These are phyloP conservation scores for Ophiostoma ulmi DNA, from an alignment of 2,329 filamentous ascomycete genomes.

Conservation along the genomic window DNA sequence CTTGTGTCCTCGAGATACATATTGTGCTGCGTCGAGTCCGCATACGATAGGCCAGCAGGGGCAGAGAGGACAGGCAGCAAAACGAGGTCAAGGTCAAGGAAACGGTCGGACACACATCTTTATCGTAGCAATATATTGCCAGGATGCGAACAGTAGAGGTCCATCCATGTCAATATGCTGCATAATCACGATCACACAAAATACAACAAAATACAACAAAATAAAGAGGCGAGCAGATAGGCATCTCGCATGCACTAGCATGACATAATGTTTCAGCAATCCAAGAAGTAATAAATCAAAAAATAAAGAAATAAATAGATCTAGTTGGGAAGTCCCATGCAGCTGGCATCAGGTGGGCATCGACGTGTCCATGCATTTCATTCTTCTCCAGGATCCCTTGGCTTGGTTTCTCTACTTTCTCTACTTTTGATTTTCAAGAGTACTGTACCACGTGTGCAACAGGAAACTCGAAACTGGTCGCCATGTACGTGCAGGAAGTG, in stretches of 20 bases:
- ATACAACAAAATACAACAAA: background rate
- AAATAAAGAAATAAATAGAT: background rate
- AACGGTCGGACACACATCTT: background rate
- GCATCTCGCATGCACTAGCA: background rate
- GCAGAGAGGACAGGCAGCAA: background rate
- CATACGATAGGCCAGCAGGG: background rate
- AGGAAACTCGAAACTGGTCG: constrained; percentile 11
- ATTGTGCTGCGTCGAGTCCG: background rate
- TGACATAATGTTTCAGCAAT: no score
- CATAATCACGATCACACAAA: no score
- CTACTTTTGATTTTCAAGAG: background rate
- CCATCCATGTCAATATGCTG: background rate
- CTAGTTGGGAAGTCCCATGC: background rate
- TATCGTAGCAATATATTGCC: background rate
- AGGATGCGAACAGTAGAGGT: background rate
- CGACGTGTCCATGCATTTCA: constrained; percentile 1
- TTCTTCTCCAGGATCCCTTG: background rate
- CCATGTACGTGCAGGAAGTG: background rate
- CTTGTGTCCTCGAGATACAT: background rate
- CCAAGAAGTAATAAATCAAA: no score
- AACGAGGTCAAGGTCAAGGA: background rate
- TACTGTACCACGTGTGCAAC: background rate
- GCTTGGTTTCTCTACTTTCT: background rate
- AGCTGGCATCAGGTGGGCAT: constrained; percentile 1
- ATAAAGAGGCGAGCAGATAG: background rate